Percentiles rank a stretch among this genome's conserved stretches.
These are phyloP conservation scores for Lentinula sp. DNA, from an alignment of 768 basidiomycete species.

Conservation along the genomic window DNA sequence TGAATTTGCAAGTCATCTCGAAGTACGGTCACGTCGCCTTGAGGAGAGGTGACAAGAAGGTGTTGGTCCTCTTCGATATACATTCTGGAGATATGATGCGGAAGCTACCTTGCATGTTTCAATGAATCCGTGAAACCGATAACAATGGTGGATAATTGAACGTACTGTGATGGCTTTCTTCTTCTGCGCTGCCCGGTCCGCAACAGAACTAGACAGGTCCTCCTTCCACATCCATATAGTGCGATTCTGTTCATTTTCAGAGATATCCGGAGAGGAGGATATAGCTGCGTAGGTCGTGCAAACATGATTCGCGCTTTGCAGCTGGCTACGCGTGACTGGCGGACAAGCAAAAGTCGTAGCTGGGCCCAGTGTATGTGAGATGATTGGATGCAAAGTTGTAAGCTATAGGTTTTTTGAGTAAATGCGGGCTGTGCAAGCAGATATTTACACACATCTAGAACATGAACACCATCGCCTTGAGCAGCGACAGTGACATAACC, in stretches of 20 bases:
- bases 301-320: constrained; percentile 25
- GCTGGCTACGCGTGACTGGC: constrained; percentile 36
- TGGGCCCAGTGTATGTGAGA: constrained; percentile 68
- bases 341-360: constrained; percentile 56
- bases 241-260: constrained; percentile 32
- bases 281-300: constrained; percentile 55
- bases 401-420: constrained; percentile 31
- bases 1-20: constrained; percentile 20
- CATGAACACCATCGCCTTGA: constrained; percentile 70
- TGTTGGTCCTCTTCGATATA: constrained; percentile 16
- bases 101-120: constrained; percentile 26
- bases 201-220: constrained; percentile 29
- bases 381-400: constrained; percentile 55
- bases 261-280: constrained; percentile 38
- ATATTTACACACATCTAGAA: constrained; percentile 53
- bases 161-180: constrained; percentile 40
- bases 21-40: constrained; percentile 23
- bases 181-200: constrained; percentile 27
- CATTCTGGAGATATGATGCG: constrained; percentile 29
- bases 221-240: constrained; percentile 63
- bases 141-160: constrained; percentile 12
- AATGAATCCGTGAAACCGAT: background rate
- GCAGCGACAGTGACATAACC: constrained; percentile 62
- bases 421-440: background rate
- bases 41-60: constrained; percentile 22